Conservation (phyloP, 306 rosid species). For the Rosa persica region DNA sequence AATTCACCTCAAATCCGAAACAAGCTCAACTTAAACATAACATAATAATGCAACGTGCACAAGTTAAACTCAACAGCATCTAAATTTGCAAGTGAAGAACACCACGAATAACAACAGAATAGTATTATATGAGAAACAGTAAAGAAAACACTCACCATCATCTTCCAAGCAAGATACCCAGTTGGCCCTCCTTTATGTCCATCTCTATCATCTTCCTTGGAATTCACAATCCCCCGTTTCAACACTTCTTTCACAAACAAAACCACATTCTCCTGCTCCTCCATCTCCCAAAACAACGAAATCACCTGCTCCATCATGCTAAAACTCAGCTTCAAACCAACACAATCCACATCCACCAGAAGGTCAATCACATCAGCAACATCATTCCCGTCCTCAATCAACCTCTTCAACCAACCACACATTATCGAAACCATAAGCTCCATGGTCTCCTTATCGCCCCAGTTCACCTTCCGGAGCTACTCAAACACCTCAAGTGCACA, state of each 20-base stretch:
- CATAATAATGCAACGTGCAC: background rate
- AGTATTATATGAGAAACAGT: background rate
- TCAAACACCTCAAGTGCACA: constrained; percentile 97
- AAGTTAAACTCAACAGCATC: too few relatives aligned
- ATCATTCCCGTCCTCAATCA: constrained; percentile 61
- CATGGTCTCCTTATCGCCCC: constrained; percentile 95
- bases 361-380: constrained; percentile 85
- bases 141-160: constrained; percentile 70
- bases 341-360: constrained; percentile 95
- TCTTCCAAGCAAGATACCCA: constrained; percentile 98
- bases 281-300: constrained; percentile 94
- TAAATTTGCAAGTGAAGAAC: background rate
- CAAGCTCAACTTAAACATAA: constrained; percentile 8
- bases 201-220: constrained; percentile 44
- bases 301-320: constrained; percentile 94
- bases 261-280: constrained; percentile 63
- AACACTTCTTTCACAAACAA: constrained; percentile 77
- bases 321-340: constrained; percentile 83
- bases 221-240: constrained; percentile 56
- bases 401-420: constrained; percentile 91
- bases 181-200: constrained; percentile 89
- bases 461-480: constrained; percentile 88
- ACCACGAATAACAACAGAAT: background rate
- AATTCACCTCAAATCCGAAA: constrained; percentile 17
- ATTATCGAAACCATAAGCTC: constrained; percentile 92